Evolutionary conservation across 2,329 filamentous ascomycete species (phyloP).

Genomic region (Cryphonectria parasitica): DNA sequence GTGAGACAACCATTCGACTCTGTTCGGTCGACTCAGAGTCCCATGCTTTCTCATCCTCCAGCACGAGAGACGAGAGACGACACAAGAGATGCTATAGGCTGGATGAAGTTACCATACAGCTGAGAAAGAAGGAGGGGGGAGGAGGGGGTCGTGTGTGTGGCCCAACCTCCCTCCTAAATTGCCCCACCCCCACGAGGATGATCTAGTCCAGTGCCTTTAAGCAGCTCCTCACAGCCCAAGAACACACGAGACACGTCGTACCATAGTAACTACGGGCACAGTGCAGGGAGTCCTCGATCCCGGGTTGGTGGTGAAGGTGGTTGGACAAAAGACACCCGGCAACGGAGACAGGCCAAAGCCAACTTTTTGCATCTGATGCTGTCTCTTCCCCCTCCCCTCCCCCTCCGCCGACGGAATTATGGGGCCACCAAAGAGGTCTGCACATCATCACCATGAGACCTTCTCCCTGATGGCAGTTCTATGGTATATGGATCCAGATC

Average conservation of each 20-base stretch:
- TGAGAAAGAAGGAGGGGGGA: background rate
- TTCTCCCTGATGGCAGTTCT: background rate
- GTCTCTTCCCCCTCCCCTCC: background rate
- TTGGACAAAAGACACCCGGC: conserved; percentile 4
- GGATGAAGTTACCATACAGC: background rate
- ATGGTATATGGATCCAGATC: background rate
- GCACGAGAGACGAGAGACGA: background rate
- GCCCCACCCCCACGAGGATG: conserved; percentile 10
- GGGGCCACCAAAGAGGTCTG: conserved; percentile 1
- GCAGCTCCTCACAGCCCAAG: background rate
- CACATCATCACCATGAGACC: conserved; percentile 1
- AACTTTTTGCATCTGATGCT: conserved; percentile 12
- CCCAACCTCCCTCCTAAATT: conserved; percentile 7
- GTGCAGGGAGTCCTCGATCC: background rate
- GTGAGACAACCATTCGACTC: background rate
- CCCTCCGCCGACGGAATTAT: conserved; percentile 4
- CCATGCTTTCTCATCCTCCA: no score
- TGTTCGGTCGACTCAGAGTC: background rate
- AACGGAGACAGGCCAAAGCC: conserved; percentile 1
- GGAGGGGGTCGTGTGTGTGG: background rate
- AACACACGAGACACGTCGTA: conserved; percentile 17
- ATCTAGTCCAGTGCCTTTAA: conserved; percentile 12
- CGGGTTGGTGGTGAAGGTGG: background rate
- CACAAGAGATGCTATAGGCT: background rate
- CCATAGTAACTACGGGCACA: background rate